Conservation (phyloP, 2,329 filamentous ascomycete genomes). For the Diaporthe citriasiana region DNA sequence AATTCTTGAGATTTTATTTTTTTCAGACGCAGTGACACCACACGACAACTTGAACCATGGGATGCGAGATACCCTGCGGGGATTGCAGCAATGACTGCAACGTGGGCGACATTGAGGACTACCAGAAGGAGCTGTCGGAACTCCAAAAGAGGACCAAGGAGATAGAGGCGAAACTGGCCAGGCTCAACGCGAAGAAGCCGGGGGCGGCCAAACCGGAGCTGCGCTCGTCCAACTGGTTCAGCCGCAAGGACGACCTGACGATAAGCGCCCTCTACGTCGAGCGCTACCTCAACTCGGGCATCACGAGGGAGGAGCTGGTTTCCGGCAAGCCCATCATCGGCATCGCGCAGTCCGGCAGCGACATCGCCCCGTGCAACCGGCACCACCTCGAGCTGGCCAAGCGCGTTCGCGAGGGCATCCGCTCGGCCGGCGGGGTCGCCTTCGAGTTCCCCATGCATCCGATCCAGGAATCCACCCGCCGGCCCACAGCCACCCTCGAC, state of each 20-base stretch:
- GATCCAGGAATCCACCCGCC: slow-evolving; percentile 62
- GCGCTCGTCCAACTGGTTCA: slow-evolving; percentile 61
- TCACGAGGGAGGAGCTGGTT: slow-evolving; percentile 63
- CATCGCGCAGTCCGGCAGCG: slow-evolving; percentile 66
- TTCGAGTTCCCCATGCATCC: slow-evolving; percentile 67
- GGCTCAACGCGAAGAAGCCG: slow-evolving; percentile 28
- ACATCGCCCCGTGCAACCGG: slow-evolving; percentile 64
- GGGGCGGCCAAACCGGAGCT: slow-evolving; percentile 44
- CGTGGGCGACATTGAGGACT: slow-evolving; percentile 47
- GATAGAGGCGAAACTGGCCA: slow-evolving; percentile 45
- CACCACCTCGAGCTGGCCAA: slow-evolving; percentile 64
- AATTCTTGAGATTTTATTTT: no score
- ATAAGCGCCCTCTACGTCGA: slow-evolving; percentile 60
- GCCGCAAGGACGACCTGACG: slow-evolving; percentile 53
- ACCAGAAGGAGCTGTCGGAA: slow-evolving; percentile 45
- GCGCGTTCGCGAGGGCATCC: slow-evolving; percentile 64
- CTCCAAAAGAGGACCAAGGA: slow-evolving; percentile 45
- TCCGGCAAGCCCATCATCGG: slow-evolving; percentile 65
- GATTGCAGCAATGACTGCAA: slow-evolving; percentile 38
- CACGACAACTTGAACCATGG: slow-evolving; percentile 33
- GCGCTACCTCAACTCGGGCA: slow-evolving; percentile 64
- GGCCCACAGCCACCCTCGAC: slow-evolving; percentile 64
- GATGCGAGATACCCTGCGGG: slow-evolving; percentile 35
- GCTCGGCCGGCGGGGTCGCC: slow-evolving; percentile 62
- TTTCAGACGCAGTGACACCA: not conserved